Percentiles rank a stretch among this genome's conserved stretches.
Conservation (phyloP, 164 flowering plant genomes). For the Hamamelis virginiana region DNA sequence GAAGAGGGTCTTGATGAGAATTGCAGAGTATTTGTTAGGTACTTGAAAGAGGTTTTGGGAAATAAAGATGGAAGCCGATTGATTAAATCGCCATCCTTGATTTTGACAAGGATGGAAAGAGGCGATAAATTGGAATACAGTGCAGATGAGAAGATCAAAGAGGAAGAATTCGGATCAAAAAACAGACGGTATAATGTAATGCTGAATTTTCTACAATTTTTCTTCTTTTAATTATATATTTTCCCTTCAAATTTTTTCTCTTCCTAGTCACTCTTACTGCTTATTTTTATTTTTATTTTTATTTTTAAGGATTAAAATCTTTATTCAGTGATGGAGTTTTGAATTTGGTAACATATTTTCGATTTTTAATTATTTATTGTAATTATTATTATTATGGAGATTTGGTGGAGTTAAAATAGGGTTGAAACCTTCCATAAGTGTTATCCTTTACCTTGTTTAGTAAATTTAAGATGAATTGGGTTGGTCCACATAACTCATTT, state of each 20-base stretch:
- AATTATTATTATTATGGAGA: no score
- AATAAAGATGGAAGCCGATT: slow-evolving; percentile 21
- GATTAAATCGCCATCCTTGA: slow-evolving; percentile 35
- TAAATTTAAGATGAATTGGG: no score
- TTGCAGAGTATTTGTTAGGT: slow-evolving; percentile 39
- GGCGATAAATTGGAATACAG: slow-evolving; percentile 5
- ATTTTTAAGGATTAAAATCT: not conserved
- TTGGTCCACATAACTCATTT: no score
- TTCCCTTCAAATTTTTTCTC: not conserved
- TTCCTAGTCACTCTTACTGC: not conserved
- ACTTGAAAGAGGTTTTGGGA: slow-evolving; percentile 46
- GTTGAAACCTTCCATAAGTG: no score
- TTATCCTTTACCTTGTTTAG: no score
- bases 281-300: not conserved
- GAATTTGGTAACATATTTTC: not conserved
- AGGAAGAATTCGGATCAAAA: slow-evolving; percentile 18
- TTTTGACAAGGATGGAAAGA: slow-evolving; percentile 15
- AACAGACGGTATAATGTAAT: slow-evolving; percentile 76
- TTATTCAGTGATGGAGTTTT: not conserved
- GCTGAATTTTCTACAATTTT: not conserved
- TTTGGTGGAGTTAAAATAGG: no score
- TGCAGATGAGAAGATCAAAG: slow-evolving; percentile 21
- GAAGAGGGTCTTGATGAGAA: slow-evolving; percentile 64
- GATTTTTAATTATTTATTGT: not conserved
- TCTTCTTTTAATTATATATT: not conserved